phyloP scores from a whole-genome alignment of 1,139 yeast species.

The Eremothecium sinecaudum region DNA sequence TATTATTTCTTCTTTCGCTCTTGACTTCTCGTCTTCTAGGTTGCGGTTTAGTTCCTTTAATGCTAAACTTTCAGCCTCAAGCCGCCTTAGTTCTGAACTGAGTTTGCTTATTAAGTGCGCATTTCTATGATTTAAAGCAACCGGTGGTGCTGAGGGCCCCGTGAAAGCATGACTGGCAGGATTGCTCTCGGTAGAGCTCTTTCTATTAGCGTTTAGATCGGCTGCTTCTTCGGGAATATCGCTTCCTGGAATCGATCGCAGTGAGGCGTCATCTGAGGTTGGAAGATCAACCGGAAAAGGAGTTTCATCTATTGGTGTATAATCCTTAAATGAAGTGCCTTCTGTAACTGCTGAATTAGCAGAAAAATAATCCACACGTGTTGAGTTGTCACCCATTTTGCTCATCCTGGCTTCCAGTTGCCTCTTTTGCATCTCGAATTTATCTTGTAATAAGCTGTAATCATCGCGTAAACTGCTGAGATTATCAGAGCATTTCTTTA shows the following conservation, averaged over 20 bases:
- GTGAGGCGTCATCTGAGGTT: not conserved
- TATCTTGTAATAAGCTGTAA: slow-evolving; percentile 20
- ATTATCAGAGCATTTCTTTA: slow-evolving; percentile 11
- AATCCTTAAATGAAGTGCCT: not conserved
- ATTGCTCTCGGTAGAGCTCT: slow-evolving; percentile 3
- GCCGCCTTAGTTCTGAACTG: slow-evolving; percentile 55
- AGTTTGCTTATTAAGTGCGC: slow-evolving; percentile 28
- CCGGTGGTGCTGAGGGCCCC: slow-evolving; percentile 2
- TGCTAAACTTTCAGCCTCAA: slow-evolving; percentile 68
- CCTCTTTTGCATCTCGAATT: slow-evolving; percentile 22
- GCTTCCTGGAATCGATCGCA: not conserved
- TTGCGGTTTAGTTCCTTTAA: slow-evolving; percentile 53
- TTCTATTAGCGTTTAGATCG: slow-evolving; percentile 14
- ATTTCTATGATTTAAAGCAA: slow-evolving; percentile 16
- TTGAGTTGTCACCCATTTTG: not conserved
- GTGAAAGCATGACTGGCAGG: not conserved
- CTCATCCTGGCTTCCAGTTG: slow-evolving; percentile 13
- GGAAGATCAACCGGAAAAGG: not conserved
- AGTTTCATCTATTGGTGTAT: not conserved
- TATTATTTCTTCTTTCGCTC: slow-evolving; percentile 58
- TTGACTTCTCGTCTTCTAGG: slow-evolving; percentile 50
- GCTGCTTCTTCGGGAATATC: slow-evolving; percentile 23
- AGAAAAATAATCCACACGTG: not conserved
- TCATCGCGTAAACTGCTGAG: slow-evolving; percentile 21
- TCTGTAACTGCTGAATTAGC: not conserved